Evolutionary conservation across 2,329 filamentous ascomycete genomes (phyloP).

Genomic region (Aquanectria penicillioides): DNA sequence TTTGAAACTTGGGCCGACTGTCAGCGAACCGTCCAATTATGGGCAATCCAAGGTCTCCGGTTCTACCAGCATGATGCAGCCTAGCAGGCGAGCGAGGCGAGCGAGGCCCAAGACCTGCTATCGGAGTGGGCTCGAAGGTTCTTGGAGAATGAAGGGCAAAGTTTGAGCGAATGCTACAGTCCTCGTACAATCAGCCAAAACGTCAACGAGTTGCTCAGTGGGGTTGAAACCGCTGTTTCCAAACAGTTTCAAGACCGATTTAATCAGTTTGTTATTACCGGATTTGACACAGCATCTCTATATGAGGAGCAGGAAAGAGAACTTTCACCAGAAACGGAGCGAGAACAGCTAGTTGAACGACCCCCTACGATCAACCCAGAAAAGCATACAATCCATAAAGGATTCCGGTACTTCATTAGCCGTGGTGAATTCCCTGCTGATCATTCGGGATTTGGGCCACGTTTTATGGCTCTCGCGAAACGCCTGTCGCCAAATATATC

Average conservation of each 20-base stretch:
- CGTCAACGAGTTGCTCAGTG: not conserved
- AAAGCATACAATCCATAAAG: slow-evolving; percentile 49
- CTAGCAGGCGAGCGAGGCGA: slow-evolving; percentile 40
- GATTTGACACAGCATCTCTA: slow-evolving; percentile 43
- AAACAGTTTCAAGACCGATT: not conserved
- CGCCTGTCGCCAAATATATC: slow-evolving; percentile 28
- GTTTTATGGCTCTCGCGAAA: slow-evolving; percentile 28
- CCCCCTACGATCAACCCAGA: slow-evolving; percentile 41
- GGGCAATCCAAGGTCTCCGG: slow-evolving; percentile 38
- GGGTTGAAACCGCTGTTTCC: rapidly evolving
- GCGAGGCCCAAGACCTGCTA: not conserved
- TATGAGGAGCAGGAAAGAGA: slow-evolving; percentile 77
- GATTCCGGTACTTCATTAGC: slow-evolving; percentile 54
- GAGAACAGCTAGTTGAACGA: slow-evolving; percentile 64
- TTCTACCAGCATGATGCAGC: slow-evolving; percentile 54
- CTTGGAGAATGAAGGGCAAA: slow-evolving; percentile 64
- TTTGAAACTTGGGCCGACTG: slow-evolving; percentile 30
- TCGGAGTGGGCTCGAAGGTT: slow-evolving; percentile 52
- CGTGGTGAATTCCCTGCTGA: slow-evolving; percentile 16
- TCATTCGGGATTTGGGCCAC: slow-evolving; percentile 3
- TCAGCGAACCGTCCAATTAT: slow-evolving; percentile 49
- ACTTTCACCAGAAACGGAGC: slow-evolving; percentile 70
- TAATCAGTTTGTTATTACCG: slow-evolving; percentile 17
- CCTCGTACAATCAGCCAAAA: slow-evolving; percentile 36
- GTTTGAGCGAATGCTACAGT: slow-evolving; percentile 62